These are phyloP conservation scores for Gastrolobium bilobum DNA, from an alignment of 306 rosid genomes.

Conservation along the genomic window DNA sequence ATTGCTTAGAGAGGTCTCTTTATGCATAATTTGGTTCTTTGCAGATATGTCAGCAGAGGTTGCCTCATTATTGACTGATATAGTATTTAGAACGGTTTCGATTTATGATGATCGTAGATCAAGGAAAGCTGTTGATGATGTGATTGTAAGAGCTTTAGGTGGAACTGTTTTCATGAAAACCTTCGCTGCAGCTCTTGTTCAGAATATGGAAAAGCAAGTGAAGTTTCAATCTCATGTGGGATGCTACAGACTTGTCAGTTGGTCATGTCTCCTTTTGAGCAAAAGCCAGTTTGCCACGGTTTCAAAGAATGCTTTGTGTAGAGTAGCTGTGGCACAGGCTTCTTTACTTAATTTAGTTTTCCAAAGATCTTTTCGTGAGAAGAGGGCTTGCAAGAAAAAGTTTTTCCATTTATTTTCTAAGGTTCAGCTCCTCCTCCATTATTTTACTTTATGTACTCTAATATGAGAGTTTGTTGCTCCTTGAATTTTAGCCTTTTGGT, in stretches of 20 bases:
- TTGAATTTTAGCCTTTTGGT: constrained; percentile 23
- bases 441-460: neutral
- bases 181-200: constrained; percentile 90
- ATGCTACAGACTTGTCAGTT: constrained; percentile 78
- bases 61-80: constrained; percentile 69
- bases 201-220: constrained; percentile 83
- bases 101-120: constrained; percentile 87
- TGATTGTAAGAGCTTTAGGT: constrained; percentile 69
- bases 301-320: constrained; percentile 88
- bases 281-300: constrained; percentile 73
- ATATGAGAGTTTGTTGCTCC: constrained; percentile 14
- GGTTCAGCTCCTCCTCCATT: constrained; percentile 59
- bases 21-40: constrained; percentile 9
- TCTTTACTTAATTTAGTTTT: constrained; percentile 65
- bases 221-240: constrained; percentile 79
- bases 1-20: neutral
- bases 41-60: constrained; percentile 77
- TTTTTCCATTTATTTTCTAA: constrained; percentile 75
- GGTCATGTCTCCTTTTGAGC: constrained; percentile 84
- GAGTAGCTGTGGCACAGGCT: constrained; percentile 81
- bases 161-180: constrained; percentile 82
- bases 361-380: constrained; percentile 70
- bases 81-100: constrained; percentile 69
- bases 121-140: constrained; percentile 83
- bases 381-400: constrained; percentile 72